These are phyloP conservation scores for Bauhinia variegata DNA, from an alignment of 306 rosid genomes.

Conservation along the genomic window DNA sequence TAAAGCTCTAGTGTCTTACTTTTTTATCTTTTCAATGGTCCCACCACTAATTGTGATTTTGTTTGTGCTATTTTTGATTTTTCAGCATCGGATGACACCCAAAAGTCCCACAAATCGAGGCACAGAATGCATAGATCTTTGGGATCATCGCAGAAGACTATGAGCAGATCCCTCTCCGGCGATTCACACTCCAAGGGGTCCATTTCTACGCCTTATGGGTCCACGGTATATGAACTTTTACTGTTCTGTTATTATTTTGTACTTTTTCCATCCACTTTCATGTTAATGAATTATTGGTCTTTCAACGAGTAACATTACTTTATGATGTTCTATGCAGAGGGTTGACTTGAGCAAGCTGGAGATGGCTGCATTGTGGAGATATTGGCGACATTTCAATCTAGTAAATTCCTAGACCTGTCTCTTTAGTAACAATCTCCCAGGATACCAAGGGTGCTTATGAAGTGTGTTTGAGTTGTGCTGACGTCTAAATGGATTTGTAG, in stretches of 20 bases:
- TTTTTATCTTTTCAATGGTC: conserved; percentile 52
- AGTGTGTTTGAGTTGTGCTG: conserved; percentile 9
- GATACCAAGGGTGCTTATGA: conserved; percentile 11
- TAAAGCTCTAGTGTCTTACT: conserved; percentile 47
- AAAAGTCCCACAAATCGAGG: conserved; percentile 89
- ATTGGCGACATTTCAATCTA: conserved; percentile 95
- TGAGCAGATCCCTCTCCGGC: conserved; percentile 87
- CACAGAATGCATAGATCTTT: conserved; percentile 81
- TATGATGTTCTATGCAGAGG: conserved; percentile 53
- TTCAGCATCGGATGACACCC: conserved; percentile 90
- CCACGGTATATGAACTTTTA: conserved; percentile 60
- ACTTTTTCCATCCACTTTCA: conserved; percentile 23
- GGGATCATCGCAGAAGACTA: conserved; percentile 85
- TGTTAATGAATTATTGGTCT: conserved; percentile 16
- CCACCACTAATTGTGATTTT: conserved; percentile 53
- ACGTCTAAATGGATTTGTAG: conserved; percentile 45
- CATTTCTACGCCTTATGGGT: conserved; percentile 71
- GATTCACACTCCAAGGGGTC: conserved; percentile 93
- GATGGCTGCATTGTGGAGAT: conserved; percentile 96
- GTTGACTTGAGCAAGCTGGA: conserved; percentile 92
- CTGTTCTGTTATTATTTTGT: conserved; percentile 22
- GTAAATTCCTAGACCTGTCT: conserved; percentile 49
- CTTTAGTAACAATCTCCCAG: background rate
- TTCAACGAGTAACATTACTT: conserved; percentile 8
- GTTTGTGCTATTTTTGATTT: conserved; percentile 42